phyloP scores from a whole-genome alignment of 2,329 filamentous ascomycete genomes.

The Helotiales sp. region DNA sequence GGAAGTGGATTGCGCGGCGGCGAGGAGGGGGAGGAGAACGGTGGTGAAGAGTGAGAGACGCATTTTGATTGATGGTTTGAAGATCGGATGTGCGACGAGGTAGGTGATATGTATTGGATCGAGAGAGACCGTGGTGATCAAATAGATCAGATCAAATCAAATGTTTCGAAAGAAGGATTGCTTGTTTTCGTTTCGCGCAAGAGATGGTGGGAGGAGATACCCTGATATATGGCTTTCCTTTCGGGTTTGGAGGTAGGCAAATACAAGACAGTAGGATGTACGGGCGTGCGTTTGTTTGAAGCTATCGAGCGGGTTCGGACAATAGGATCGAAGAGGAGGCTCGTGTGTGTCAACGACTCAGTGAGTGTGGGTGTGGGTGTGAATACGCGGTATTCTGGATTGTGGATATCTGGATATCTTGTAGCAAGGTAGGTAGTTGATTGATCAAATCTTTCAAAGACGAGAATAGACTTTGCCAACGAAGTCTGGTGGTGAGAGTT shows the following conservation, averaged over 20 bases:
- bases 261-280: not conserved
- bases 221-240: slow-evolving; percentile 4
- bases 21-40: slow-evolving; percentile 59
- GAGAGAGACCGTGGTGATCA: slow-evolving; percentile 12
- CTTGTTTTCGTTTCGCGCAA: slow-evolving; percentile 5
- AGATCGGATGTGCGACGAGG: not conserved
- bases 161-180: slow-evolving; percentile 7
- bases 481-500: slow-evolving; percentile 49
- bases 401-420: slow-evolving; percentile 17
- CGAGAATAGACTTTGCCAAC: slow-evolving; percentile 59
- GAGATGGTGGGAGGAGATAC: not conserved
- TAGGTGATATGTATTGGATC: not conserved
- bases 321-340: slow-evolving; percentile 4
- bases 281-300: slow-evolving; percentile 1
- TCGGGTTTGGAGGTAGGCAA: not conserved
- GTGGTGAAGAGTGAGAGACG: slow-evolving; percentile 52
- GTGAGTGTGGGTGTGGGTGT: slow-evolving; percentile 11
- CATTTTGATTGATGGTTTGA: slow-evolving; percentile 43
- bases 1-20: slow-evolving; percentile 47
- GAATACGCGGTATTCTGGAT: slow-evolving; percentile 18
- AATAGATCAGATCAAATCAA: slow-evolving; percentile 1
- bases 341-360: slow-evolving; percentile 14
- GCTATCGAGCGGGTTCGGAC: slow-evolving; percentile 1
- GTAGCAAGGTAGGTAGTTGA: slow-evolving; percentile 31
- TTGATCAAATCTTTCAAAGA: slow-evolving; percentile 39